A percentile compares a stretch with the other conserved stretches of the same genome.
These are phyloP conservation scores for Lachnellula hyalina DNA, from an alignment of 2,329 filamentous ascomycete species.

Conservation along the genomic window DNA sequence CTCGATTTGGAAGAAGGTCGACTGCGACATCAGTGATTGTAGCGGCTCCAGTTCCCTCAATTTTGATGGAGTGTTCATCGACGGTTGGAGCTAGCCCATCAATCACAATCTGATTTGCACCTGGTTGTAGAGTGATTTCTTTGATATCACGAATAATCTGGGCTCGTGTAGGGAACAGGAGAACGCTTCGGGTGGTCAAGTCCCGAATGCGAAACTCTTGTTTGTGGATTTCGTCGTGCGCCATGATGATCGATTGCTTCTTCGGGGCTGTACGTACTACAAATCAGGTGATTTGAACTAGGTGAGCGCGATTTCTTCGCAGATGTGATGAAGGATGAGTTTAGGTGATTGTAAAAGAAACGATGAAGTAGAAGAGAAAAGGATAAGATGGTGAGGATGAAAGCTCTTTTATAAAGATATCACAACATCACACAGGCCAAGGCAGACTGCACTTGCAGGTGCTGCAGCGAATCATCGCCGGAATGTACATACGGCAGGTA, in stretches of 20 bases:
- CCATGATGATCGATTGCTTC: slow-evolving; percentile 12
- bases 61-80: slow-evolving; percentile 52
- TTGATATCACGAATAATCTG: slow-evolving; percentile 57
- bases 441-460: not conserved
- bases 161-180: slow-evolving; percentile 56
- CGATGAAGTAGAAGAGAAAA: not conserved
- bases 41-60: slow-evolving; percentile 53
- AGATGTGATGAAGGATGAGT: not conserved
- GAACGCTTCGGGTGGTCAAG: slow-evolving; percentile 55
- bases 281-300: not conserved
- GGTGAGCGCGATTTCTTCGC: not conserved
- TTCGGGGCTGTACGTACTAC: not conserved
- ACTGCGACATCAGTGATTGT: slow-evolving; percentile 59
- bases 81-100: slow-evolving; percentile 48
- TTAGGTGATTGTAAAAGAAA: not conserved
- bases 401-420: not conserved
- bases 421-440: not conserved
- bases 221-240: slow-evolving; percentile 24
- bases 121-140: slow-evolving; percentile 46
- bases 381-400: too few species aligned
- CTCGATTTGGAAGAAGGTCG: slow-evolving; percentile 48
- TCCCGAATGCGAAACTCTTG: slow-evolving; percentile 52
- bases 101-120: slow-evolving; percentile 51
- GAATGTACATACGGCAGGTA: not conserved
- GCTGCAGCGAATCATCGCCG: not conserved